Percentiles rank a stretch among this genome's conserved stretches.
Conservation (phyloP, 768 basidiomycete species). For the Mycena pura region DNA sequence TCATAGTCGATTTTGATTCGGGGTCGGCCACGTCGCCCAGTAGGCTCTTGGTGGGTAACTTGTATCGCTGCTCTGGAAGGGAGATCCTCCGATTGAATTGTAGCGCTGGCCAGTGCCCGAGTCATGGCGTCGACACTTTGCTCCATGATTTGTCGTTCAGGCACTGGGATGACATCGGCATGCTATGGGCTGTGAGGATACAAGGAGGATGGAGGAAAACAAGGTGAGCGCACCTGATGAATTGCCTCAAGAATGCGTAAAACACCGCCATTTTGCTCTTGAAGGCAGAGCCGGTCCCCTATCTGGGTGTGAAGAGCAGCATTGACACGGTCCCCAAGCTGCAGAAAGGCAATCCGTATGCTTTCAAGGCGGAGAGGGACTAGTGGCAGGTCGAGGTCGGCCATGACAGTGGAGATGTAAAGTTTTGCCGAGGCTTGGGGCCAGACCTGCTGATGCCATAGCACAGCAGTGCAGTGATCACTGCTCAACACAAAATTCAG, state of each 20-base stretch:
- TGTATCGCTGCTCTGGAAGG: conserved; percentile 5
- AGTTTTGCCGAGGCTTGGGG: not conserved
- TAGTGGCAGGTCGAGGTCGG: not conserved
- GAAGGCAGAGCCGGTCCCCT: conserved; percentile 12
- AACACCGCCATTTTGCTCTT: conserved; percentile 11
- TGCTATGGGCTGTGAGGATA: not conserved
- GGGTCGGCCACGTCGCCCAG: conserved; percentile 31
- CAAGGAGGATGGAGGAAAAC: not conserved
- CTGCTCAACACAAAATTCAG: not conserved
- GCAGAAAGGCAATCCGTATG: conserved; percentile 22
- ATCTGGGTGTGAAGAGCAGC: conserved; percentile 19
- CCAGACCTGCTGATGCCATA: not conserved
- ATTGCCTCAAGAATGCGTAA: not conserved
- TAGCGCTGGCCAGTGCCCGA: conserved; percentile 11
- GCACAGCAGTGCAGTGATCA: not conserved
- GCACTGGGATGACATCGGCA: conserved; percentile 4
- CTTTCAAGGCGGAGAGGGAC: conserved; percentile 27
- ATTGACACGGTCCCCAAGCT: conserved; percentile 17
- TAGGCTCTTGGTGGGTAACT: not conserved
- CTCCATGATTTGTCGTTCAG: conserved; percentile 20
- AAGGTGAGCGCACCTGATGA: conserved; percentile 1
- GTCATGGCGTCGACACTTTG: conserved; percentile 18
- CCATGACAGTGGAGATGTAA: not conserved
- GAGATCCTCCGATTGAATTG: conserved; percentile 7
- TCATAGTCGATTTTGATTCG: conserved; percentile 31